Conservation (phyloP, 2,329 filamentous ascomycete genomes). For the Sporothrix schenckii region DNA sequence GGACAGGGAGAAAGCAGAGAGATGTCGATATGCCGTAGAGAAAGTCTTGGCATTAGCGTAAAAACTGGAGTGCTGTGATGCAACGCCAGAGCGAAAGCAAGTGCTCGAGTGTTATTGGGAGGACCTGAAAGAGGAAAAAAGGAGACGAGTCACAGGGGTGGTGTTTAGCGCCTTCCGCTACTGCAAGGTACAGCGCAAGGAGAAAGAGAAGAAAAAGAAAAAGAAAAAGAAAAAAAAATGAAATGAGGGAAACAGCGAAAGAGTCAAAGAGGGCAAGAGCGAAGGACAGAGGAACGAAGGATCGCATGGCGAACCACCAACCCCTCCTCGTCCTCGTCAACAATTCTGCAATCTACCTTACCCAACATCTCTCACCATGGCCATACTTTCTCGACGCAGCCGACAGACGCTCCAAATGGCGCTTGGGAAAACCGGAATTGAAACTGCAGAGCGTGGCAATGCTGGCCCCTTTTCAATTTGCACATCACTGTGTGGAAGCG, state of each 20-base stretch:
- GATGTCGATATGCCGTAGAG: not conserved
- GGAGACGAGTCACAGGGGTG: not conserved
- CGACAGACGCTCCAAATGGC: not conserved
- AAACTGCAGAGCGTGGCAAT: conserved; percentile 19
- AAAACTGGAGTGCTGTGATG: not conserved
- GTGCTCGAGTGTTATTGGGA: not conserved
- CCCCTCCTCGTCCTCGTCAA: not conserved
- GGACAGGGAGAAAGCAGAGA: not conserved
- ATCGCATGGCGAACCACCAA: not conserved
- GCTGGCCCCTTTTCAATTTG: not conserved
- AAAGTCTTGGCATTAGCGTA: not conserved
- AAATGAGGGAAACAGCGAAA: not conserved
- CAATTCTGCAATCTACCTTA: not conserved
- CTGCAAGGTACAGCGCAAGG: conserved; percentile 14
- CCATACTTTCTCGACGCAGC: conserved; percentile 10
- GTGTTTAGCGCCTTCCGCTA: conserved; percentile 14
- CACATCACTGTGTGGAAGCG: not conserved
- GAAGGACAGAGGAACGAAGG: not conserved
- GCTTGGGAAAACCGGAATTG: not conserved
- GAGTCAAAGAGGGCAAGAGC: not conserved
- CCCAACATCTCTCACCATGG: conserved; percentile 15
- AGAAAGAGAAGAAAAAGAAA: not conserved
- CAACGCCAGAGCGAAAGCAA: not conserved
- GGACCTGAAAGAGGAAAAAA: not conserved
- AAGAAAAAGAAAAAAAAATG: not conserved